Base-by-base conservation (phyloP, 371 early-diverging fungal genomes). In the Mucor saturninus region DNA sequence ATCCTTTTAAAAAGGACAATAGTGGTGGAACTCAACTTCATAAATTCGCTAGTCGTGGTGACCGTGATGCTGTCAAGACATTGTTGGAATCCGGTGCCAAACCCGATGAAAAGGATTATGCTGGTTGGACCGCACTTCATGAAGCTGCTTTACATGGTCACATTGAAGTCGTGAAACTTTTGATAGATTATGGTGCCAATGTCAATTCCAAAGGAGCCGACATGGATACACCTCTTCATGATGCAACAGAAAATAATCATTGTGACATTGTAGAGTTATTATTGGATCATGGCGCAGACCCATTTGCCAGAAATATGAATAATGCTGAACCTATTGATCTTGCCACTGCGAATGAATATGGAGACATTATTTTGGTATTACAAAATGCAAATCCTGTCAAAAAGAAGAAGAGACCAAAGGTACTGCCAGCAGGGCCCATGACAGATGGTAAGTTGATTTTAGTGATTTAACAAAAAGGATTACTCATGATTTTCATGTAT, bases 61-160 rank as follows among this genome's bases (percentile, higher is more conserved):
- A 87, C 54, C 55, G 67, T 0, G 77, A 67, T 6, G 75, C 74
- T 39, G 85, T 88, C 2, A 72, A 74, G 35, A 66, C 73, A 11
- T 64, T 90, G 3, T 62, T 91, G 10, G 78, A 82, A 45, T 83
- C 86, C 21, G 95, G 95, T 7, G 91, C 89, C 0, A 89, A 93
- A 50, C 80, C 92, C 4, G 87, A 90, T 58, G 77, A 79, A 49
- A 75, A 67, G 35, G 93, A 92, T 56, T 77, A 92, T 65, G 91
- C 90, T 26, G 91, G 90, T 0, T 86, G 86, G 85, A 90, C 93
- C 5, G 89, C 93, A 2, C 64, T 93, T 10, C 93, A 93, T 64
- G 88, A 92, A 67, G 90, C 91, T 11, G 85, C 91, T 3, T 73
- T 91, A 13, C 78, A 85, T 29, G 93, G 93, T 0, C 88, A 83